Evolutionary conservation across 768 basidiomycete genomes (phyloP).

Genomic region (Pisolithus sp.): DNA sequence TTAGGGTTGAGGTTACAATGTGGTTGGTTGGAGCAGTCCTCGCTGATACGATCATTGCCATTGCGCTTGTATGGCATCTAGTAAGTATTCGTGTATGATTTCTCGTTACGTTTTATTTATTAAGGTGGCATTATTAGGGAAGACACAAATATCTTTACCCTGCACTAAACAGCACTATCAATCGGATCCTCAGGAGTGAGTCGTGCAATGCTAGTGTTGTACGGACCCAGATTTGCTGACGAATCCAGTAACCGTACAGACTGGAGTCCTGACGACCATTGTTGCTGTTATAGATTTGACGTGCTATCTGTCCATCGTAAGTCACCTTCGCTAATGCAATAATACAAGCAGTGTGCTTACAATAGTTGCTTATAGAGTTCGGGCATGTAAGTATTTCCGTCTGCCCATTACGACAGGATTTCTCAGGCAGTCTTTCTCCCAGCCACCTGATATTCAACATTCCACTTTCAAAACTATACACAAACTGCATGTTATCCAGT

Average conservation of each 20-base stretch:
- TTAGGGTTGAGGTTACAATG: background rate
- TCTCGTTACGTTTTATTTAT: background rate
- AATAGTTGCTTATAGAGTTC: background rate
- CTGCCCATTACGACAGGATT: background rate
- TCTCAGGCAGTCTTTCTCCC: background rate
- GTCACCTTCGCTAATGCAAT: background rate
- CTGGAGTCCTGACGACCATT: background rate
- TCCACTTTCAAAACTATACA: background rate
- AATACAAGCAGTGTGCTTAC: background rate
- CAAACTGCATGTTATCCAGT: background rate
- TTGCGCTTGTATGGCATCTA: background rate
- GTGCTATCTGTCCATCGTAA: background rate
- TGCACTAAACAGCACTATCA: background rate
- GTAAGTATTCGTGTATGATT: background rate
- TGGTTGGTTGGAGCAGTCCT: background rate
- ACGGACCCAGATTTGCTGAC: too few relatives aligned
- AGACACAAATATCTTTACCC: background rate
- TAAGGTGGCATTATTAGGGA: background rate
- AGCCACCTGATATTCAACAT: background rate
- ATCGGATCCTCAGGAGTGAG: background rate
- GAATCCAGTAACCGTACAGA: background rate
- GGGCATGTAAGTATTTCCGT: background rate
- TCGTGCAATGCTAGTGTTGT: too few relatives aligned
- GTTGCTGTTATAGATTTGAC: background rate
- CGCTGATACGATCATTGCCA: background rate